Evolutionary conservation across 1,284 basidiomycete species (phyloP), one percentile per base, ranked within the genome.

Genomic region (Entoloma clypeatum): DNA sequence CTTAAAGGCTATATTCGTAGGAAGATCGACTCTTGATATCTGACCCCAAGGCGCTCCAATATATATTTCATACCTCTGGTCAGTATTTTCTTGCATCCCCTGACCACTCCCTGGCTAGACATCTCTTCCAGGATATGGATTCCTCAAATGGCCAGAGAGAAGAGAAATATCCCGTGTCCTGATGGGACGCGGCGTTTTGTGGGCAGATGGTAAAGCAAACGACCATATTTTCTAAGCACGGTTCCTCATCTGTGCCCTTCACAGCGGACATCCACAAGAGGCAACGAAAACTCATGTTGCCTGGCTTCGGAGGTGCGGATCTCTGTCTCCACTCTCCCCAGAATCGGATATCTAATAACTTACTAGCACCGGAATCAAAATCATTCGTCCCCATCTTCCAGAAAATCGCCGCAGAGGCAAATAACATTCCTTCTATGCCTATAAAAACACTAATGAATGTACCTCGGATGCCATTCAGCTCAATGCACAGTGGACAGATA

Each of bases 351-450:
- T 16, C 16, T 26, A 7, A 16, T 7, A 8, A 16, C 30, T 19
- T 31, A 13, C 9, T 32, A 67, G 68, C 57, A 5, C 67, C 69
- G 0, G 74, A 77, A 47, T 64, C 69, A 4, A 74, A 68, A 44
- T 64, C 69, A 2, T 70, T 74, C 32, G 60, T 75, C 1, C 69
- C 74, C 8, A 66, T 74, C 17, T 77, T 78, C 56, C 63, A 61
- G 28, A 64, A 68, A 43, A 62, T 67, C 38, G 70, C 67, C 8
- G 60, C 67, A 34, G 62, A 71, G 58, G 75, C 71, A 53, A 40
- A 58, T 40, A 22, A 26, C 6, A 41, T 21, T 30, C 14, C 10
- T 26, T 16, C 5, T 31, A 5, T 6, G 13, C 14, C 34, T 4
- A 13, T 24, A 7, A 10, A 10, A 11, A 13, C 1, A 8, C 7